Conservation (phyloP, 352 stramenopile species). For the Globisporangium acanthophoron region DNA sequence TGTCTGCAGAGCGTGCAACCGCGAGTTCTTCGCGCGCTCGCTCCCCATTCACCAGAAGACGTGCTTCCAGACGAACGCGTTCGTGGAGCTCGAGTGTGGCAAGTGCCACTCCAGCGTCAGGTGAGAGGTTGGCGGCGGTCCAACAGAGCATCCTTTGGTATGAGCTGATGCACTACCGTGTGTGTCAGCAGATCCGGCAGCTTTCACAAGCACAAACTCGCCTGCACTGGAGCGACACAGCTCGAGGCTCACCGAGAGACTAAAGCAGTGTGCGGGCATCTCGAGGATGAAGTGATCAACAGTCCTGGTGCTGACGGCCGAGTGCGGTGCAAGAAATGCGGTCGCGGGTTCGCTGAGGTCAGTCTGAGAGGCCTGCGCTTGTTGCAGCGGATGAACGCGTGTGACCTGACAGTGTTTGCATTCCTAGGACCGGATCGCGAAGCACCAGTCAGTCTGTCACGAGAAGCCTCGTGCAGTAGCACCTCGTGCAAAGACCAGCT, state of each 20-base stretch:
- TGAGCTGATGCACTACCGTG: neutral
- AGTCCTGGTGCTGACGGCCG: slow-evolving; percentile 38
- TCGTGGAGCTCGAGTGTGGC: slow-evolving; percentile 39
- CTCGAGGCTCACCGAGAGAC: neutral
- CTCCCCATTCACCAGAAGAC: slow-evolving; percentile 68
- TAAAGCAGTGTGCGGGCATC: neutral
- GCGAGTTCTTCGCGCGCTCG: slow-evolving; percentile 55
- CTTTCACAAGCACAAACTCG: slow-evolving; percentile 18
- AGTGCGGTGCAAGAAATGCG: slow-evolving; percentile 50
- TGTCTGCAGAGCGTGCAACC: slow-evolving; percentile 38
- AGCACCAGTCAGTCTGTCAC: slow-evolving; percentile 62
- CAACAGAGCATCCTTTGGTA: neutral
- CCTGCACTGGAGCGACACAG: slow-evolving; percentile 12
- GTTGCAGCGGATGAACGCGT: neutral
- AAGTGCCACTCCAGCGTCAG: slow-evolving; percentile 30
- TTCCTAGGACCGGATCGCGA: slow-evolving; percentile 47
- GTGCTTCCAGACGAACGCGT: slow-evolving; percentile 61
- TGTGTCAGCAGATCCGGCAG: slow-evolving; percentile 18
- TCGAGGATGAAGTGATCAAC: slow-evolving; percentile 25
- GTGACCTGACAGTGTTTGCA: neutral
- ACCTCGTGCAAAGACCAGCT: too few species aligned
- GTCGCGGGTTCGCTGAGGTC: slow-evolving; percentile 40
- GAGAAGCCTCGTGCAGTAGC: neutral
- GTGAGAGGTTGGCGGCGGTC: slow-evolving; percentile 9
- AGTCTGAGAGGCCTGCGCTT: neutral